phyloP scores from a whole-genome alignment of 305 asterid species.

The Fraxinus dipetala region DNA sequence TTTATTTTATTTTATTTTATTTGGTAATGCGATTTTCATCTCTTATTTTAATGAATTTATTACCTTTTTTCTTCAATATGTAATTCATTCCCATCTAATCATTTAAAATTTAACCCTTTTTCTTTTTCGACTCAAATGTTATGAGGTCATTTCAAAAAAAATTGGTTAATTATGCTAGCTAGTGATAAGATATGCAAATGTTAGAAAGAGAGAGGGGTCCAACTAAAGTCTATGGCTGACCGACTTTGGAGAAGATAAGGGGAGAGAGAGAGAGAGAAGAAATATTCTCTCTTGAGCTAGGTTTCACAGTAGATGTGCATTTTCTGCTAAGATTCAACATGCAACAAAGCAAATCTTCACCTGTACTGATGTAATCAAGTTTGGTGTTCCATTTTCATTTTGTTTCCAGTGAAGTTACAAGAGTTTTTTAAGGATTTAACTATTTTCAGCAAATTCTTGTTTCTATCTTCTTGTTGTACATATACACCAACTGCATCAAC shows the following conservation, averaged over 20 bases:
- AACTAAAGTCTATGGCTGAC: conserved; percentile 72
- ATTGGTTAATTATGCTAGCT: background rate
- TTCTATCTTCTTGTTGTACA: conserved; percentile 24
- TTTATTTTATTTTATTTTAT: too few species aligned
- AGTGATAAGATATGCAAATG: background rate
- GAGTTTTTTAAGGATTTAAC: conserved; percentile 28
- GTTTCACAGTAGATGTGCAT: conserved; percentile 38
- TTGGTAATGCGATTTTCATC: background rate
- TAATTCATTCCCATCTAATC: background rate
- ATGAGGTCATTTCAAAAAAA: background rate
- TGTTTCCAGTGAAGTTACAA: conserved; percentile 7
- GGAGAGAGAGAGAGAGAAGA: conserved; percentile 29
- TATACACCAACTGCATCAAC: background rate
- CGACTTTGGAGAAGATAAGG: conserved; percentile 63
- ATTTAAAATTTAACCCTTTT: background rate
- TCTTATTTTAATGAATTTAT: background rate
- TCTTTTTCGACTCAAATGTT: background rate
- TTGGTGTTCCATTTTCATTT: background rate
- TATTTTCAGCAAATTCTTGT: conserved; percentile 48
- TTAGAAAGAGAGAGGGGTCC: conserved; percentile 52
- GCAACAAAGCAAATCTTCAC: conserved; percentile 24
- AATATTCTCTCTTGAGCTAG: conserved; percentile 41
- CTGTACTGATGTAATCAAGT: conserved; percentile 10
- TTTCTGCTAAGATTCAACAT: conserved; percentile 45
- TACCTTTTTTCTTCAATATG: too few species aligned